Evolutionary conservation across 2,329 filamentous ascomycete species (phyloP).

Genomic region (Daldinia eschscholtzii): DNA sequence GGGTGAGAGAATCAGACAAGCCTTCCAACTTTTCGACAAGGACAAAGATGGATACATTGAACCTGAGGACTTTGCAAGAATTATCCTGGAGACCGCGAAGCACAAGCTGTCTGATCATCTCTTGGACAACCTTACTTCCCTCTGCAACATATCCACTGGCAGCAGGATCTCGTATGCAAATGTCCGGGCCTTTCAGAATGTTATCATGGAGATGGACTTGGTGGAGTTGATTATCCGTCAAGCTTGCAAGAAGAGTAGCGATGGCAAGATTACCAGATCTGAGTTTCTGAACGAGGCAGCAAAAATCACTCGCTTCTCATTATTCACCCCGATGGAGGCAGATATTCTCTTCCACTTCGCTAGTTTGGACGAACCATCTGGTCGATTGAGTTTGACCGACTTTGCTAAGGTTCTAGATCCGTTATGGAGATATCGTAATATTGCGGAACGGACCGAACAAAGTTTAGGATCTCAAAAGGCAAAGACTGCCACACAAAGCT

Average conservation of each 20-base stretch:
- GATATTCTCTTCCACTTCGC: slow-evolving; percentile 99
- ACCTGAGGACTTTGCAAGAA: slow-evolving; percentile 94
- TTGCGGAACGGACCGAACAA: slow-evolving; percentile 60
- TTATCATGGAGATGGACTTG: slow-evolving; percentile 97
- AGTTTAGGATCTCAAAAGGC: slow-evolving; percentile 56
- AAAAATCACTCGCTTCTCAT: slow-evolving; percentile 89
- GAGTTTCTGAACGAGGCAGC: slow-evolving; percentile 97
- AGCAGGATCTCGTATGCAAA: slow-evolving; percentile 98
- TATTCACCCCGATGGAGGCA: slow-evolving; percentile 98
- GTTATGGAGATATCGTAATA: slow-evolving; percentile 81
- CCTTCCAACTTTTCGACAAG: slow-evolving; percentile 91
- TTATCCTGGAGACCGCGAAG: slow-evolving; percentile 90
- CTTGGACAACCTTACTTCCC: slow-evolving; percentile 87
- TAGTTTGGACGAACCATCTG: slow-evolving; percentile 88
- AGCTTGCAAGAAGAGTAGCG: slow-evolving; percentile 83
- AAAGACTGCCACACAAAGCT: slow-evolving; percentile 65
- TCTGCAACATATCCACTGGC: slow-evolving; percentile 93
- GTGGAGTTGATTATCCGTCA: slow-evolving; percentile 93
- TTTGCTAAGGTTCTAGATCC: slow-evolving; percentile 96
- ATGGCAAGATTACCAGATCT: slow-evolving; percentile 92
- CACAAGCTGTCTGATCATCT: slow-evolving; percentile 99
- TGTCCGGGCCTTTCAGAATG: slow-evolving; percentile 96
- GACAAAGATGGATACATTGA: slow-evolving; percentile 95
- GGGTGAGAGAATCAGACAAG: slow-evolving; percentile 94
- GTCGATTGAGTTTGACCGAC: slow-evolving; percentile 82